phyloP scores from a whole-genome alignment of 2,329 filamentous ascomycete species.

The Talaromyces sp. region DNA sequence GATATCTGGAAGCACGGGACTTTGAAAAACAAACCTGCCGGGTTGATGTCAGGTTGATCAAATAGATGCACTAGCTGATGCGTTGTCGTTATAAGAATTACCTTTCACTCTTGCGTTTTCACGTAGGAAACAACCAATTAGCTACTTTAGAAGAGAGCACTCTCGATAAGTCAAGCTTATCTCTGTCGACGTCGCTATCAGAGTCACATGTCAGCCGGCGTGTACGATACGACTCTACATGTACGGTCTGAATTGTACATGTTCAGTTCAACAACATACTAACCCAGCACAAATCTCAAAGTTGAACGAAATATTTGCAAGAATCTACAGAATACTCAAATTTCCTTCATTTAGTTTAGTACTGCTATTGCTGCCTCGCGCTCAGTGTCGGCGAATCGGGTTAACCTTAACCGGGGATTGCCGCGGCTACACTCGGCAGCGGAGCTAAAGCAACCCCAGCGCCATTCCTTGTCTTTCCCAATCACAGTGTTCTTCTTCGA shows the following conservation, averaged over 20 bases:
- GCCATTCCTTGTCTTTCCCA: neutral
- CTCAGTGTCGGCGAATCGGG: neutral
- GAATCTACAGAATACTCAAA: neutral
- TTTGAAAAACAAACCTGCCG: too few species aligned
- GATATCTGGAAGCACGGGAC: too few species aligned
- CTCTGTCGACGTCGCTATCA: neutral
- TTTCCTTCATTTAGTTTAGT: neutral
- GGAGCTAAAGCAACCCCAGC: neutral
- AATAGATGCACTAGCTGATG: too few species aligned
- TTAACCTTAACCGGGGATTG: neutral
- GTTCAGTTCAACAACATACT: neutral
- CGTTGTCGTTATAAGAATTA: too few species aligned
- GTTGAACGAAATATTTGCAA: too few species aligned
- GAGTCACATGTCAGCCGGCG: neutral
- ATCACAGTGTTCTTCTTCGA: neutral
- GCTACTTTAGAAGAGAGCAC: too few species aligned
- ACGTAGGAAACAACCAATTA: too few species aligned
- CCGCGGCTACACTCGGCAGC: slow-evolving; percentile 10
- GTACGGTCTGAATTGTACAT: neutral
- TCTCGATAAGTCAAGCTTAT: neutral
- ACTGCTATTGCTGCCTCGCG: neutral
- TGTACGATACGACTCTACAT: too few species aligned
- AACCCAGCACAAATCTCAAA: neutral
- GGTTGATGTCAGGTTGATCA: too few species aligned
- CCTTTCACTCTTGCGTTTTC: too few species aligned